Evolutionary conservation across 192 early-diverging fungal species (phyloP), one percentile per base, ranked within the genome.

Genomic region (Lobosporangium transversale): DNA sequence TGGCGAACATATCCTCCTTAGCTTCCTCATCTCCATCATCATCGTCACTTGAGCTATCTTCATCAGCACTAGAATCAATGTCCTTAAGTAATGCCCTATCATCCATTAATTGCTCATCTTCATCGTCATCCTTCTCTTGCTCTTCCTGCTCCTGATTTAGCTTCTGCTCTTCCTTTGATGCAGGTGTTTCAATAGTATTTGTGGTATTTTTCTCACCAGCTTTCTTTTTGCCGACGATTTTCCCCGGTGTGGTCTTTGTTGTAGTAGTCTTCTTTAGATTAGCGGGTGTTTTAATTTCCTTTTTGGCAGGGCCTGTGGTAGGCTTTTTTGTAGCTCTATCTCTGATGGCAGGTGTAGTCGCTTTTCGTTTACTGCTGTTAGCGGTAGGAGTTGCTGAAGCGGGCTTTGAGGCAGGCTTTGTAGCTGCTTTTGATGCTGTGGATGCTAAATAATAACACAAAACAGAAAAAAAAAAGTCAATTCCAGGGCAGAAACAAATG

Each of bases 51-150:
- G 56, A 66, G 42, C 57, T 57, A 42, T 79, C 63, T 43, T 83
- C 66, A 53, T 70, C 69, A 14, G 62, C 78, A 47, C 71, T 65
- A 24, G 78, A 63, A 54, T 62, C 49, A 40, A 82, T 81, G 36
- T 74, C 74, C 66, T 82, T 85, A 45, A 81, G 58, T 43, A 82
- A 49, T 20, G 66, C 67, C 18, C 69, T 73, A 27, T 84, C 84
- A 36, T 85, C 81, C 58, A 79, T 80, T 52, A 81, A 66, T 15
- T 70, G 57, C 50, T 75, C 80, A 21, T 64, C 74, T 0, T 69
- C 70, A 2, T 66, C 58, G 26, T 80, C 70, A 20, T 79, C 80
- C 31, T 80, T 81, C 18, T 69, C 78, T 20, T 84, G 69, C 48
- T 76, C 54, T 53, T 71, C 76, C 26, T 68, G 54, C 56, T 80